Evolutionary conservation across 2,329 filamentous ascomycete genomes (phyloP).

Genomic region (Fusarium dlaminii): DNA sequence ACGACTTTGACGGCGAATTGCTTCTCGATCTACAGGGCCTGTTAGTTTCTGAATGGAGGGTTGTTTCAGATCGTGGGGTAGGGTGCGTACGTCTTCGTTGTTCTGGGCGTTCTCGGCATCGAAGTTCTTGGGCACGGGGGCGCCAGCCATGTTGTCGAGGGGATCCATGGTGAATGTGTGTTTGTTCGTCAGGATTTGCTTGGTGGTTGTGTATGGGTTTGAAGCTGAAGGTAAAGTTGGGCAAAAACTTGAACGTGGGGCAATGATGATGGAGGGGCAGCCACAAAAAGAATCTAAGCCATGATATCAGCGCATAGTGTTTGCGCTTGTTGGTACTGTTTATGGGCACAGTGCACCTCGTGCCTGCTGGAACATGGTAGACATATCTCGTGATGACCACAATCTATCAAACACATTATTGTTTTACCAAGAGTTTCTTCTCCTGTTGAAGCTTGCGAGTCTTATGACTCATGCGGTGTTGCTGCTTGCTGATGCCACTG

Average conservation of each 20-base stretch:
- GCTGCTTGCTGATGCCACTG: neutral
- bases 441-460: too few species aligned
- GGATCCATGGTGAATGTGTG: slow-evolving; percentile 47
- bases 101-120: slow-evolving; percentile 66
- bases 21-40: slow-evolving; percentile 82
- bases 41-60: neutral
- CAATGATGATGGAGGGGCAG: slow-evolving; percentile 44
- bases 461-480: neutral
- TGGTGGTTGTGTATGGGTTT: neutral
- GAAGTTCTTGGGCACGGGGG: slow-evolving; percentile 63
- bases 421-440: neutral
- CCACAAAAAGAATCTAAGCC: slow-evolving; percentile 28
- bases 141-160: slow-evolving; percentile 50
- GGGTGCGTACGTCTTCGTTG: slow-evolving; percentile 62
- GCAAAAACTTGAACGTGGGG: slow-evolving; percentile 45
- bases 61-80: slow-evolving; percentile 4
- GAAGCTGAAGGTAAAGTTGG: slow-evolving; percentile 26
- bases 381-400: neutral
- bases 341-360: slow-evolving; percentile 8
- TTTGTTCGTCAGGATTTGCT: neutral
- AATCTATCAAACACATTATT: neutral
- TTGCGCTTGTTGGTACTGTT: slow-evolving; percentile 31
- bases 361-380: slow-evolving; percentile 27
- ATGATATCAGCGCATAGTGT: slow-evolving; percentile 46
- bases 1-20: slow-evolving; percentile 99